Evolutionary conservation across 805 yeast species (phyloP).

Genomic region (Lipomyces starkeyi): DNA sequence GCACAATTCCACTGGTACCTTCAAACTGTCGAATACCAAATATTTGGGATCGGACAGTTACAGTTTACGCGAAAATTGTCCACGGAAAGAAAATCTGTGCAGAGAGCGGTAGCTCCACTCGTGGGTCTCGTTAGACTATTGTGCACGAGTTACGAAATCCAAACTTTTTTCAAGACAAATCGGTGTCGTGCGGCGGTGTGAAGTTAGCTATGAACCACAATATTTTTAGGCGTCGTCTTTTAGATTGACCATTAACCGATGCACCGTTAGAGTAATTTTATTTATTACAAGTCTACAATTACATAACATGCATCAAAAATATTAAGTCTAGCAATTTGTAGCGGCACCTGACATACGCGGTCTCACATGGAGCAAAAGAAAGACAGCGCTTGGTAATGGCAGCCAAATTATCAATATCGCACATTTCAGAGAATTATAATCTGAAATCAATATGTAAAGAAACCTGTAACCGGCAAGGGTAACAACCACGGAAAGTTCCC

Average conservation of each 20-base stretch:
- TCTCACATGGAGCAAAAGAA: conserved; percentile 15
- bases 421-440: conserved; percentile 7
- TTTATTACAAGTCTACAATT: too few species aligned
- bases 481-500: background rate
- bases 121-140: too few species aligned
- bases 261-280: too few species aligned
- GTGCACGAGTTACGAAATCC: too few species aligned
- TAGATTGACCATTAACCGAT: too few species aligned
- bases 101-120: too few species aligned
- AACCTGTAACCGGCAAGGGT: conserved; percentile 8
- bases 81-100: too few species aligned
- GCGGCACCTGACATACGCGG: conserved; percentile 28
- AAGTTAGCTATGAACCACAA: too few species aligned
- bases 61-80: too few species aligned
- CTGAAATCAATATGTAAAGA: conserved; percentile 18
- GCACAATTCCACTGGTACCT: background rate
- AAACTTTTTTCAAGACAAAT: too few species aligned
- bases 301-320: background rate
- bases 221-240: too few species aligned
- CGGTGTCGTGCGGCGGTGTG: too few species aligned
- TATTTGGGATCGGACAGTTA: background rate
- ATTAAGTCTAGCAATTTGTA: background rate
- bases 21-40: background rate
- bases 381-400: conserved; percentile 30
- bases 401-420: conserved; percentile 19